Base-by-base conservation (phyloP, 1,139 yeast species). In the Taiozyma sp. region DNA sequence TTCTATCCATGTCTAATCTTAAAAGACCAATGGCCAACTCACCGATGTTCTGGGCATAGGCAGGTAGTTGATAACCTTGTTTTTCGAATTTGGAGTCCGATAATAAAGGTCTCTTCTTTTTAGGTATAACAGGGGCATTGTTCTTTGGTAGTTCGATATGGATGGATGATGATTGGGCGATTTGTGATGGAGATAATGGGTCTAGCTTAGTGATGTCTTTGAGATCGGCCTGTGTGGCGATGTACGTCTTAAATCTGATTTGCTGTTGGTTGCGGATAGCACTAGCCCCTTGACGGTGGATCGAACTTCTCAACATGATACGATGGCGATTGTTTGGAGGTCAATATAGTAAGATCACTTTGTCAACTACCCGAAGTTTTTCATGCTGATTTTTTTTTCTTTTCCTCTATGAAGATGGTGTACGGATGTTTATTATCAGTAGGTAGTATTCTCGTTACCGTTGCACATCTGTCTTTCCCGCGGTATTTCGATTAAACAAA, bases 1-100 rank as follows among this genome's bases (percentile, higher is more conserved):
- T 80, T 60, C 82, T 81, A 71, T 92, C 98, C 96, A 92, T 90
- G 70, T 93, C 97, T 54, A 93, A 73, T 57, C 80, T 76, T 66
- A 92, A 84, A 1, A 81, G 55, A 39, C 79, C 76, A 56, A 92
- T 80, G 38, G 89, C 76, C 50, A 78, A 68, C 67, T 89, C 93
- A 56, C 97, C 96, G 42, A 90, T 66, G 7, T 76, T 72, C 63
- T 83, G 85, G 59, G 86, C 81, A 83, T 91, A 85, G 44, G 75
- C 71, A 0, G 96, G 82, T 67, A 90, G 75, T 54, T 76, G 71
- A 61, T 79, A 86, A 7, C 66, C 70, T 23, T 76, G 79, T 47
- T 76, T 76, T 67, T 87, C 95, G 56, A 82, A 83, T 53, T 77
- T 75, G 51, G 79, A 75, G 56, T 74, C 76, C 0, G 84, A 78